Evolutionary conservation across 176 grass and related monocot genomes (phyloP).

Genomic region (Lolium rigidum): DNA sequence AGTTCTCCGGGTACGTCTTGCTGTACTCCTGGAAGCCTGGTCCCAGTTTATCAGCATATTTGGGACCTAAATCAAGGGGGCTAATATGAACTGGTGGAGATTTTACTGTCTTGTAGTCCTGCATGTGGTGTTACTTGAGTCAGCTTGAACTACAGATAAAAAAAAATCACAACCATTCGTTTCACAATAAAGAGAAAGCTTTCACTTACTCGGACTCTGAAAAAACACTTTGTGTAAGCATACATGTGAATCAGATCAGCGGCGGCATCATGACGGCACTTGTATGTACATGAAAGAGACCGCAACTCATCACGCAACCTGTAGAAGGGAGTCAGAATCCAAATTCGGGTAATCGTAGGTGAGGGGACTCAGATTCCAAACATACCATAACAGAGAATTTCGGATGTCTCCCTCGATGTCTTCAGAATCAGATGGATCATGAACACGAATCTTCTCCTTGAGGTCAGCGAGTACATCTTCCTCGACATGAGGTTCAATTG

Average conservation of each 20-base stretch:
- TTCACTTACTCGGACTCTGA: slow-evolving; percentile 76
- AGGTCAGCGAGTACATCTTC: slow-evolving; percentile 70
- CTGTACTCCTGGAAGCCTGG: slow-evolving; percentile 87
- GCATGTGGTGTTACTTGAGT: slow-evolving; percentile 44
- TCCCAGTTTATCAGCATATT: slow-evolving; percentile 93
- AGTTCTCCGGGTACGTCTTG: slow-evolving; percentile 87
- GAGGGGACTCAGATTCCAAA: slow-evolving; percentile 23
- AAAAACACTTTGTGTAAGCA: slow-evolving; percentile 96
- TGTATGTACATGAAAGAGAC: slow-evolving; percentile 78
- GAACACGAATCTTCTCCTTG: slow-evolving; percentile 74
- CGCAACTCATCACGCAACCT: slow-evolving; percentile 97
- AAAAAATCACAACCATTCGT: slow-evolving; percentile 37
- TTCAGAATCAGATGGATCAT: slow-evolving; percentile 78
- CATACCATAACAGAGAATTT: slow-evolving; percentile 86
- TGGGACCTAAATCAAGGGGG: slow-evolving; percentile 95
- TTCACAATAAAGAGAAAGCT: slow-evolving; percentile 18
- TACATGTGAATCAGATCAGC: slow-evolving; percentile 99
- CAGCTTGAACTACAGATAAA: slow-evolving; percentile 28
- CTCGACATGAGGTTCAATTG: slow-evolving; percentile 90
- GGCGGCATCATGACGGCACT: slow-evolving; percentile 95
- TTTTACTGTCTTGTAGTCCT: slow-evolving; percentile 92
- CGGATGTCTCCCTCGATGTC: slow-evolving; percentile 66
- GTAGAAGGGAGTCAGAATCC: slow-evolving; percentile 27
- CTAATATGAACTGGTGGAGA: slow-evolving; percentile 88
- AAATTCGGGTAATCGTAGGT: slow-evolving; percentile 8